Percentiles rank a stretch among this genome's conserved stretches.
These are phyloP conservation scores for Echria macrotheca DNA, from an alignment of 495 filamentous ascomycete species.

Conservation along the genomic window DNA sequence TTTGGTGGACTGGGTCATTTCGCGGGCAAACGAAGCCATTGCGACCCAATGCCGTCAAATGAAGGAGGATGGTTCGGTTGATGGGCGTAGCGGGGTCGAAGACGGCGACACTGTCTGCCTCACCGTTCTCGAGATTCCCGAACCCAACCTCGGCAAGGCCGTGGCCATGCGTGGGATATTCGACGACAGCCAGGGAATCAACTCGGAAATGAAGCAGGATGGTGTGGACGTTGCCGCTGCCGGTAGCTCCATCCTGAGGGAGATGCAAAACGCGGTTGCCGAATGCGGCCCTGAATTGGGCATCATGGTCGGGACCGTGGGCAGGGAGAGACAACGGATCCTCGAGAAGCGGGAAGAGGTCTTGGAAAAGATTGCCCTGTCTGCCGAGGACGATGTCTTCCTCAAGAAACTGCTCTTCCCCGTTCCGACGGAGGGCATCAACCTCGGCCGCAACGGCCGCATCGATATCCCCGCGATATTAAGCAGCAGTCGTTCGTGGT, in stretches of 20 bases:
- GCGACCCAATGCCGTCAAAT: constrained; percentile 60
- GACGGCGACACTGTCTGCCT: constrained; percentile 80
- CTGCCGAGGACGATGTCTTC: constrained; percentile 79
- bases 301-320: constrained; percentile 57
- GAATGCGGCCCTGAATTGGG: constrained; percentile 80
- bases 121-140: constrained; percentile 81
- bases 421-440: constrained; percentile 64
- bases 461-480: constrained; percentile 65
- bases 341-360: constrained; percentile 75
- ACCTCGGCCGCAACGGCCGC: constrained; percentile 65
- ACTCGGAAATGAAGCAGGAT: constrained; percentile 93
- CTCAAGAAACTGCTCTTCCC: constrained; percentile 80
- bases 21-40: constrained; percentile 86
- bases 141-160: constrained; percentile 75
- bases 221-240: constrained; percentile 66
- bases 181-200: constrained; percentile 87
- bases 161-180: constrained; percentile 82
- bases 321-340: constrained; percentile 68
- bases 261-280: constrained; percentile 75
- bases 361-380: constrained; percentile 76
- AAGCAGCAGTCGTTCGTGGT: constrained; percentile 85
- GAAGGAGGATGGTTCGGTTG: constrained; percentile 48
- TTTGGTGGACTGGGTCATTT: constrained; percentile 88
- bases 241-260: constrained; percentile 72
- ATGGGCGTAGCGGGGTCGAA: constrained; percentile 60